These are phyloP conservation scores for Globisporangium emineosum DNA, from an alignment of 352 stramenopile species.

Conservation along the genomic window DNA sequence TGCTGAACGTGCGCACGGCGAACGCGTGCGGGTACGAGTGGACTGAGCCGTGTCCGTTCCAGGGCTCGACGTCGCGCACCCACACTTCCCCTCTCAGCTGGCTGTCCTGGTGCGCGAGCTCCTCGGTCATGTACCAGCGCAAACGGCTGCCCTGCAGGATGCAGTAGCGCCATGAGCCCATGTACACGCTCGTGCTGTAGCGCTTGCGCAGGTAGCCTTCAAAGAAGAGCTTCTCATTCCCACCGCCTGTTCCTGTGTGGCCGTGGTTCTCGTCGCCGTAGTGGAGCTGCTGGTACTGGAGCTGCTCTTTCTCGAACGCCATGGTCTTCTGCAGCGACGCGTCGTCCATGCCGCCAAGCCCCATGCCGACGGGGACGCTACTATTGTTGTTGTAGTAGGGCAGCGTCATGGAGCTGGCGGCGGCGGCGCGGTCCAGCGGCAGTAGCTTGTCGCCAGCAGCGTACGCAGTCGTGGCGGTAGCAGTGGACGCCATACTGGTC, in stretches of 20 bases:
- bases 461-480: not conserved
- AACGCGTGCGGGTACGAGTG: conserved; percentile 59
- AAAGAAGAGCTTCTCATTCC: conserved; percentile 22
- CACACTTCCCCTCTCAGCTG: conserved; percentile 60
- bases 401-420: not conserved
- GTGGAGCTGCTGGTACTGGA: not conserved
- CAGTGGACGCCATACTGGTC: not conserved
- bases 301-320: conserved; percentile 9
- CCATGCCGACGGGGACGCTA: not conserved
- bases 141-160: conserved; percentile 56
- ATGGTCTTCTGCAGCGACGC: conserved; percentile 9
- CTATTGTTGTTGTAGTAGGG: not conserved
- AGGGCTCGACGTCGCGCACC: conserved; percentile 54
- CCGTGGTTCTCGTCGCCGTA: not conserved
- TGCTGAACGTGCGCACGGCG: conserved; percentile 51
- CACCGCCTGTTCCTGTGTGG: not conserved
- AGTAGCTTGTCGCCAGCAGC: conserved; percentile 5
- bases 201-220: conserved; percentile 66
- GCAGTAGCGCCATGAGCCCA: conserved; percentile 76
- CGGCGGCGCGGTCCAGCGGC: conserved; percentile 3
- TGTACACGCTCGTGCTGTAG: conserved; percentile 66
- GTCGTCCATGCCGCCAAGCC: not conserved
- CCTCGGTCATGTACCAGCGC: conserved; percentile 64
- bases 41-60: conserved; percentile 54
- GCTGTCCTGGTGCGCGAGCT: conserved; percentile 41